Evolutionary conservation across 192 early-diverging fungal species (phyloP), one percentile per base, ranked within the genome.

Genomic region (Entrophospora sp.): DNA sequence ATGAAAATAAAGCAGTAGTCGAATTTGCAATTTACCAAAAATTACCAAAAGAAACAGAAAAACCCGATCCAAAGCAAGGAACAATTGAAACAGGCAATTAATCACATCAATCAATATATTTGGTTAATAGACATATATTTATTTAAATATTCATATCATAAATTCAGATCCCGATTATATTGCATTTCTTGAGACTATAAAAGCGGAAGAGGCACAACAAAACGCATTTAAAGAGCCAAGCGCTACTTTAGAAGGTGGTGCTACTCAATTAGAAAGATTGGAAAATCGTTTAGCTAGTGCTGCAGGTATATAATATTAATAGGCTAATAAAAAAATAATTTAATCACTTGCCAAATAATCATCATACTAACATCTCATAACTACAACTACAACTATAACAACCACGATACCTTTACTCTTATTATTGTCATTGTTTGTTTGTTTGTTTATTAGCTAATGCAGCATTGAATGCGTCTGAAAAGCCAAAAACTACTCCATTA

Each of bases 21-120:
- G 91, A 93, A 68, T 89, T 92, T 71, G 87, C 89, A 6, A 84
- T 85, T 28, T 92, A 80, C 62, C 90, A 92, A 73, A 80, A 82
- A 56, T 67, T 84, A 27, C 86, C 90, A 20, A 86, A 82, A 44
- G 83, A 83, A 30, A 79, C 75, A 65, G 81, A 83, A 59, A 80
- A 84, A 66, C 30, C 71, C 0, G 89, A 92, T 60, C 49, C 81
- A n/a, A 72, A 85, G 38, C 84, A 87, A 75, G 88, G 85, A 38
- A 92, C 90, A 0, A 89, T 92, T 44, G 86, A 92, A 30, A 59
- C 80, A 56, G 89, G 87, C 89, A 77, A 18, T 2, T 43, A 6
- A 24, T 5, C 27, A 25, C 8, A 16, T 52, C 9, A 20, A 14
- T 35, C 12, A 16, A 36, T 18, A 12, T 1, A 25, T 7, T 5